phyloP scores from a whole-genome alignment of 2,329 filamentous ascomycete genomes.

The Venturia pyrina region DNA sequence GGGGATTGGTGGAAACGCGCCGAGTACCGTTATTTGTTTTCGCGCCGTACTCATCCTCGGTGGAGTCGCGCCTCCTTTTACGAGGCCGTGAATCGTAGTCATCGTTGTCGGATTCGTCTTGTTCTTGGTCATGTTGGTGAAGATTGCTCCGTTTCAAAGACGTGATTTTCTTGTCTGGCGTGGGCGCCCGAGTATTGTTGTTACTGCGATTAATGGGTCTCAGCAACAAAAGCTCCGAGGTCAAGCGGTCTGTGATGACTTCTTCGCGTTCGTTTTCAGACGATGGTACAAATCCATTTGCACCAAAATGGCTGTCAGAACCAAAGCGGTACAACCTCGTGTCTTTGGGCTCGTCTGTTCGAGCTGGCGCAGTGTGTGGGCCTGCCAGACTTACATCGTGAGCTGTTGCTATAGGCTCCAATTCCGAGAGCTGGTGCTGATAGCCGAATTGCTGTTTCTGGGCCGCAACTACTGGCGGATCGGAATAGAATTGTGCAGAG shows the following conservation, averaged over 20 bases:
- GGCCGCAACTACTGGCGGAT: neutral
- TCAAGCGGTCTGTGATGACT: conserved; percentile 6
- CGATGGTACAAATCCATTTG: conserved; percentile 8
- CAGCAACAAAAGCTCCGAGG: conserved; percentile 8
- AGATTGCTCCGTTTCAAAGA: neutral
- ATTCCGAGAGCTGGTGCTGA: neutral
- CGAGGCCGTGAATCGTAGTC: neutral
- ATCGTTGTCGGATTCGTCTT: neutral
- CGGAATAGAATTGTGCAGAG: neutral
- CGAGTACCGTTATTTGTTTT: neutral
- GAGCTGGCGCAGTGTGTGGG: conserved; percentile 4
- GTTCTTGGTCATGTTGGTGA: neutral
- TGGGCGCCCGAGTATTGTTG: conserved; percentile 2
- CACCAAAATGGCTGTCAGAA: conserved; percentile 10
- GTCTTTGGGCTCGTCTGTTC: neutral
- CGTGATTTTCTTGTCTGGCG: neutral
- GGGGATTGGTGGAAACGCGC: conserved; percentile 4
- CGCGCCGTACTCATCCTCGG: neutral
- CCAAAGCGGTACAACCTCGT: conserved; percentile 13
- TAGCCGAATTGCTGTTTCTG: neutral
- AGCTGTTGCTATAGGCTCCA: neutral
- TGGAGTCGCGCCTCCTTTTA: conserved; percentile 1
- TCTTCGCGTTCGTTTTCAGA: conserved; percentile 6
- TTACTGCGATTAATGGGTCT: conserved; percentile 12
- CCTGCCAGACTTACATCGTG: neutral